Evolutionary conservation across 2,329 filamentous ascomycete species (phyloP), one percentile per base, ranked within the genome.

Genomic region (Pyrenochaeta sp.): DNA sequence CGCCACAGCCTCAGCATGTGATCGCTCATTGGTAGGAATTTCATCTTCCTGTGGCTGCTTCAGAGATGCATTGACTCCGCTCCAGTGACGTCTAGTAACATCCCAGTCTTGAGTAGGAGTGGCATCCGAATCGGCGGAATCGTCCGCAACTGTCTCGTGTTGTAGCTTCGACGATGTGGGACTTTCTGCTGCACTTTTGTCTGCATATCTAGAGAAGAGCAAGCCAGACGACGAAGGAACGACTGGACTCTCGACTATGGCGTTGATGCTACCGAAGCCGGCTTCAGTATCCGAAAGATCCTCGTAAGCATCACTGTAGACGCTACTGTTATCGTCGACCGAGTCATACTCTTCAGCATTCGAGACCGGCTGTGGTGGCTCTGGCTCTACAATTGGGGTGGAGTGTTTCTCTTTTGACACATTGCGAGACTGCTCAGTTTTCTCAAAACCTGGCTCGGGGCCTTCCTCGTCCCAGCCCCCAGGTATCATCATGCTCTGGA

Each of bases 221-320:
- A 72, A 36, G 32, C 68, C 44, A 40, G 64, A 37, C 40, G 63
- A 39, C 40, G 67, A 62, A 30, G 71, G 58, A 45, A 68, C 58
- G 1, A 79, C 64, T 3, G 89, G 86, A 41, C 82, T 86, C 17
- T 87, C 84, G 1, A 91, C 82, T 7, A 92, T 84, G 10, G 90
- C 90, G 72, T 92, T 83, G 7, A 93, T 79, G 4, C 89, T 92
- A 66, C 86, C 81, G 65, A 91, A 93, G 0, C 88, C 90, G 41
- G 85, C 84, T 33, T 89, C 87, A 3, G 81, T 67, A 12, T 91
- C 87, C 0, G 85, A 85, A 0, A 89, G 77, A 55, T 92, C 88
- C 73, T 93, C 90, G 48, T 88, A 88, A 1, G 90, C 90, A 73
- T 93, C 90, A 60, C 88, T 91, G 69, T 91, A 93, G 20, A 90